Percentiles rank a stretch among this genome's conserved stretches.
These are phyloP conservation scores for Capronia epimyces DNA, from an alignment of 2,329 filamentous ascomycete genomes.

Conservation along the genomic window DNA sequence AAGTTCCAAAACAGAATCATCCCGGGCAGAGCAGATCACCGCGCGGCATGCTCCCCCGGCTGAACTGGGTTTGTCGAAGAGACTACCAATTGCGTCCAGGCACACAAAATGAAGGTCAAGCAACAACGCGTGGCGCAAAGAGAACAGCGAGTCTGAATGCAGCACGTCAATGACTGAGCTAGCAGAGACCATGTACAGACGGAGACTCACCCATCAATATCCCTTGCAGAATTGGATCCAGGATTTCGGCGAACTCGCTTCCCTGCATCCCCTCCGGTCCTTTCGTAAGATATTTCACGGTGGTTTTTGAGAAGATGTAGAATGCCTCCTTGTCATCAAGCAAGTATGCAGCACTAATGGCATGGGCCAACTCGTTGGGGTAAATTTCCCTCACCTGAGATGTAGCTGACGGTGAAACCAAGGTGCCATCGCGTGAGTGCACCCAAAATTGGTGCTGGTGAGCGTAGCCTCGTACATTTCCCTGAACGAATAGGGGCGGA, in stretches of 20 bases:
- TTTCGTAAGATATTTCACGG: neutral
- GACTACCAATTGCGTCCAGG: neutral
- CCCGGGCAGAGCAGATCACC: neutral
- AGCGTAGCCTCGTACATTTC: neutral
- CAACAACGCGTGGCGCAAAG: neutral
- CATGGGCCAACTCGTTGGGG: neutral
- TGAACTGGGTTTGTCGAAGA: neutral
- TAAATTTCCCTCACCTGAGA: neutral
- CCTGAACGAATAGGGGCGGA: neutral
- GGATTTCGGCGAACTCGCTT: neutral
- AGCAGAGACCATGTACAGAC: neutral
- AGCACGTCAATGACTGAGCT: neutral
- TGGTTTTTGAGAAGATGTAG: neutral
- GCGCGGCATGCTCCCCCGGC: neutral
- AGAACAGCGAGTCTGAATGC: neutral
- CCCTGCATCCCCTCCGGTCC: neutral
- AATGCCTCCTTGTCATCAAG: conserved; percentile 2
- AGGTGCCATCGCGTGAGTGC: neutral
- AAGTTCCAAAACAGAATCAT: neutral
- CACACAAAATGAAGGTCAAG: neutral
- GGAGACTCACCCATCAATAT: neutral
- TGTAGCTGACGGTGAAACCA: neutral
- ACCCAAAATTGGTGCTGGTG: neutral
- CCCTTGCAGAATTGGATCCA: neutral
- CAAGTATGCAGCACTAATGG: neutral